These are phyloP conservation scores for Tephrocybe sp. DNA, from an alignment of 768 basidiomycete species.

Conservation along the genomic window DNA sequence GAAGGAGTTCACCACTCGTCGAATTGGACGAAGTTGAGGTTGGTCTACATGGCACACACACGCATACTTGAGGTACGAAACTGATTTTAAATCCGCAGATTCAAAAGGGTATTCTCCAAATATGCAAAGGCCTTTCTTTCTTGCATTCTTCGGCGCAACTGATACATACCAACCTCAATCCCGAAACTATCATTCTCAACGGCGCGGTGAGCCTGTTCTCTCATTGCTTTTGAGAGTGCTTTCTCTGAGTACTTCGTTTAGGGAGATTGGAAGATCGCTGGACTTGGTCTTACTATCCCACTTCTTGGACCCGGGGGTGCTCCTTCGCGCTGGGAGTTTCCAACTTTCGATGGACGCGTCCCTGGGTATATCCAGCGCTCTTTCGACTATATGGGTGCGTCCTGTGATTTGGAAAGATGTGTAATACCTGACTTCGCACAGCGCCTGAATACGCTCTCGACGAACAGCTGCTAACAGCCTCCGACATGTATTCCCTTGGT, in stretches of 20 bases:
- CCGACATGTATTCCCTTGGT: constrained; percentile 93
- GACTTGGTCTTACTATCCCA: constrained; percentile 84
- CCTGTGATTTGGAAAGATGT: not conserved
- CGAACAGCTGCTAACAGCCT: constrained; percentile 81
- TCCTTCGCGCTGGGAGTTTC: constrained; percentile 86
- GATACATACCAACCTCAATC: constrained; percentile 88
- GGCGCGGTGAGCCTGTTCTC: constrained; percentile 57
- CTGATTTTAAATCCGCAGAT: constrained; percentile 49
- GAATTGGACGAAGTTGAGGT: constrained; percentile 98
- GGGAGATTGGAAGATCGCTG: constrained; percentile 99
- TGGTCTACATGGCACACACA: constrained; percentile 25
- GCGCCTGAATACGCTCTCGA: constrained; percentile 95
- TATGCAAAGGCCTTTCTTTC: constrained; percentile 89
- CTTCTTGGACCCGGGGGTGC: constrained; percentile 67
- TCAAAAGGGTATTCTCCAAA: constrained; percentile 93
- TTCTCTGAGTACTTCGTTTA: constrained; percentile 26
- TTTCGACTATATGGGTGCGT: constrained; percentile 90
- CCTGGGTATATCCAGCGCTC: constrained; percentile 86
- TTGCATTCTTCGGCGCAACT: constrained; percentile 89
- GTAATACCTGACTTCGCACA: constrained; percentile 26
- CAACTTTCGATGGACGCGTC: constrained; percentile 79
- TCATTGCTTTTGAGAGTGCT: not conserved
- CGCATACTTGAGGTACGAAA: constrained; percentile 1
- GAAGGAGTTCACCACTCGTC: constrained; percentile 53
- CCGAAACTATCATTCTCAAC: constrained; percentile 89